These are phyloP conservation scores for Candida peoriensis DNA, from an alignment of 805 yeast species.

Conservation along the genomic window DNA sequence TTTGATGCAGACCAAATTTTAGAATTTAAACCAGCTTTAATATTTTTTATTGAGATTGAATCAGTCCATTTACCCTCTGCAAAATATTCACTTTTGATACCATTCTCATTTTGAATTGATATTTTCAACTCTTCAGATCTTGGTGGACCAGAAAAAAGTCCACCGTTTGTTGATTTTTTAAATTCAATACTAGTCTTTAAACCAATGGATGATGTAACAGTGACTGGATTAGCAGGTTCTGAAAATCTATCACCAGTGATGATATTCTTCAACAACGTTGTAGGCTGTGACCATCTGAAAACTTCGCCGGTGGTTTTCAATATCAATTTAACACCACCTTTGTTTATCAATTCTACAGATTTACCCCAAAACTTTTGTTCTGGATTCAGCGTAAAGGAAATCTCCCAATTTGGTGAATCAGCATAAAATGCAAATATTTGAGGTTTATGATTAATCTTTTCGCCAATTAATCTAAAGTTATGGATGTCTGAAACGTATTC, in stretches of 20 bases:
- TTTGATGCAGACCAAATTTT: constrained; percentile 69
- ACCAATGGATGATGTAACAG: constrained; percentile 65
- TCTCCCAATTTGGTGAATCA: constrained; percentile 69
- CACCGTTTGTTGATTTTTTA: constrained; percentile 51
- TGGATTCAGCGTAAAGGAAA: constrained; percentile 61
- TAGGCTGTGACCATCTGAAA: constrained; percentile 79
- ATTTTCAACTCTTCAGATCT: constrained; percentile 67
- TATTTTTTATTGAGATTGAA: constrained; percentile 37
- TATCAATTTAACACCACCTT: constrained; percentile 59
- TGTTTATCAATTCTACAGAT: constrained; percentile 74
- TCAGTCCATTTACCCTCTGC: constrained; percentile 83
- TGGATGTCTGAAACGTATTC: constrained; percentile 84
- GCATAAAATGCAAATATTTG: constrained; percentile 76
- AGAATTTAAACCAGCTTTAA: constrained; percentile 26
- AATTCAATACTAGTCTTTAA: constrained; percentile 66
- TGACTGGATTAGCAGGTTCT: constrained; percentile 73
- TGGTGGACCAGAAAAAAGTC: constrained; percentile 72
- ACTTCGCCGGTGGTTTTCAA: constrained; percentile 58
- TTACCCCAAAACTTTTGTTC: constrained; percentile 94
- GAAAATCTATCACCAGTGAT: constrained; percentile 93
- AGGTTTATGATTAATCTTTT: constrained; percentile 87
- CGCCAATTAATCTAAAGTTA: constrained; percentile 70
- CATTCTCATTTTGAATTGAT: constrained; percentile 17
- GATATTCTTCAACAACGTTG: constrained; percentile 75
- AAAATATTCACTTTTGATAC: constrained; percentile 12